Conservation (phyloP, 495 filamentous ascomycete species). For the Podospora tetraspora region DNA sequence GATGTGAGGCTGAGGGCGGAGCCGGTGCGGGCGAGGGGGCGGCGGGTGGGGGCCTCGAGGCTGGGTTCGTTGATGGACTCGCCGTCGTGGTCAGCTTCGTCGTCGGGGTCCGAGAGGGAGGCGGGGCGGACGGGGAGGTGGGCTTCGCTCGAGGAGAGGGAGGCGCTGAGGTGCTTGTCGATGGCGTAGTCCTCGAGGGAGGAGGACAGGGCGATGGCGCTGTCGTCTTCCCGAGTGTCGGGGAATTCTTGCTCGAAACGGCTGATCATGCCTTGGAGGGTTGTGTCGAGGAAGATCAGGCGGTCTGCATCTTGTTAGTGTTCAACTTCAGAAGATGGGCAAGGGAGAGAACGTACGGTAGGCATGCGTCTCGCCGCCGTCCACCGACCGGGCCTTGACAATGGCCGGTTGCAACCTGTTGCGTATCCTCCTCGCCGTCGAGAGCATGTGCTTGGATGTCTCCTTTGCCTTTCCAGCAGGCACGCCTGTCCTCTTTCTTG, state of each 20-base stretch:
- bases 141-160: slow-evolving; percentile 2
- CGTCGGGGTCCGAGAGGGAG: slow-evolving; percentile 32
- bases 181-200: slow-evolving; percentile 20
- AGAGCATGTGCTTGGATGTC: slow-evolving; percentile 84
- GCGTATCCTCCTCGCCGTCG: slow-evolving; percentile 82
- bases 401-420: slow-evolving; percentile 78
- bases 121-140: not conserved
- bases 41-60: slow-evolving; percentile 18
- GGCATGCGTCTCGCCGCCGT: slow-evolving; percentile 53
- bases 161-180: slow-evolving; percentile 16
- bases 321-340: not conserved
- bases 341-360: slow-evolving; percentile 58
- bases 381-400: slow-evolving; percentile 56
- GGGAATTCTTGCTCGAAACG: slow-evolving; percentile 96
- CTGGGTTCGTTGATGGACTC: not conserved
- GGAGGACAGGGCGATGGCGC: slow-evolving; percentile 20
- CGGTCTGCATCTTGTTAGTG: slow-evolving; percentile 49
- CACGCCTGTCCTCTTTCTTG: not conserved
- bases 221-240: slow-evolving; percentile 56
- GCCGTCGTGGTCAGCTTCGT: slow-evolving; percentile 28
- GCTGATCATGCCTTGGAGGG: slow-evolving; percentile 82
- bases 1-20: slow-evolving; percentile 77
- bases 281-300: slow-evolving; percentile 84
- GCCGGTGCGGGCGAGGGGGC: slow-evolving; percentile 58
- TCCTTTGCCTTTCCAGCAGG: slow-evolving; percentile 68